These are phyloP conservation scores for Gaillardinia entomophila DNA, from an alignment of 805 yeast genomes.

Conservation along the genomic window DNA sequence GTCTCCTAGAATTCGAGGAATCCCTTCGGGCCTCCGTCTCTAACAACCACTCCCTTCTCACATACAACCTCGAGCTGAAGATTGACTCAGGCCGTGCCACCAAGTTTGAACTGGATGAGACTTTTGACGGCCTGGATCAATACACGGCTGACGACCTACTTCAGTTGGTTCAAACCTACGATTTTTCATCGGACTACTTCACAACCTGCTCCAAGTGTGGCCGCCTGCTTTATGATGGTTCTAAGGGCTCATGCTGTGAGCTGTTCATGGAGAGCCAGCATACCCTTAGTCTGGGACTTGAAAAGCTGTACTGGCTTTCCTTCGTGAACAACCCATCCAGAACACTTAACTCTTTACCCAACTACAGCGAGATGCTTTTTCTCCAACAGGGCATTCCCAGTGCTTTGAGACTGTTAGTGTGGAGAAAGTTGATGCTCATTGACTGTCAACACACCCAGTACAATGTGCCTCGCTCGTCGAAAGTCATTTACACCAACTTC, in stretches of 20 bases:
- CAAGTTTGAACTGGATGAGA: conserved; percentile 7
- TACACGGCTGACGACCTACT: conserved; percentile 11
- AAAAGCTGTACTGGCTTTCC: conserved; percentile 38
- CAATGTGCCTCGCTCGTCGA: conserved; percentile 28
- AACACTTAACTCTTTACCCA: conserved; percentile 42
- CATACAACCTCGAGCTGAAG: conserved; percentile 19
- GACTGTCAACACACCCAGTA: conserved; percentile 15
- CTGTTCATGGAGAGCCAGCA: conserved; percentile 12
- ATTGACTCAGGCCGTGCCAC: conserved; percentile 15
- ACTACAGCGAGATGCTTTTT: conserved; percentile 40
- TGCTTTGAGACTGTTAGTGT: conserved; percentile 36
- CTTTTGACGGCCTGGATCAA: conserved; percentile 3
- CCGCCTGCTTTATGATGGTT: conserved; percentile 8
- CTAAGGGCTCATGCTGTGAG: conserved; percentile 17
- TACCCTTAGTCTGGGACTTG: conserved; percentile 13
- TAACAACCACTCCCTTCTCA: conserved; percentile 12
- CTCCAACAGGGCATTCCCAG: conserved; percentile 41
- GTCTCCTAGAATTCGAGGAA: conserved; percentile 31
- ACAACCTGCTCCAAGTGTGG: conserved; percentile 29
- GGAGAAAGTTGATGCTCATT: conserved; percentile 36
- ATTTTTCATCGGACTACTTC: conserved; percentile 23
- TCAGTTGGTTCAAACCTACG: conserved; percentile 11
- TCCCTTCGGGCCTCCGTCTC: conserved; percentile 16
- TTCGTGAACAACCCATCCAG: conserved; percentile 39
- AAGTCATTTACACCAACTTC: conserved; percentile 30